Evolutionary conservation across 2,329 filamentous ascomycete genomes (phyloP), one percentile per base, ranked within the genome.

Genomic region (Fusarium brachygibbosum): DNA sequence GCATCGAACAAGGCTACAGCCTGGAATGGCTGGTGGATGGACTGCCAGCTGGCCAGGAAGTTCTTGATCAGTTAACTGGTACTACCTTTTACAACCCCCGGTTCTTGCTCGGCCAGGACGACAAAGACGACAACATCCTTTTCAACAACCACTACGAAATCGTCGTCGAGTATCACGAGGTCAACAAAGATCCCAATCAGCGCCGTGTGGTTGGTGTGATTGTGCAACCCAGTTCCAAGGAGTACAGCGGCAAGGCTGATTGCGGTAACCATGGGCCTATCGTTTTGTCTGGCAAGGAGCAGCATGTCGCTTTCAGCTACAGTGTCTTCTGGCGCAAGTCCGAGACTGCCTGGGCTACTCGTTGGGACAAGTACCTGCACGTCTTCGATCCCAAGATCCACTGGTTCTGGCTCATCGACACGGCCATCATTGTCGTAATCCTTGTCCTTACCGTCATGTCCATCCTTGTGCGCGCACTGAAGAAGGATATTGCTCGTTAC

Each of bases 351-450:
- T 99, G 97, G 91, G 96, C 96, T 29, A 99, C 96, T 14, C 89
- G 96, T 69, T 99, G 96, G 96, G 96, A 99, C 85, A 98, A 97
- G 81, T 98, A 98, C 78, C 86, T 99, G 35, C 95, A 98, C 76
- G 95, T 99, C 31, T 97, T 94, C 77, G 94, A 98, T 79, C 94
- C 96, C 53, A 97, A 96, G 84, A 98, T 99, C 74, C 96, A 99
- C 80, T 99, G 96, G 96, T 97, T 98, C 83, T 98, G 94, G 63
- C 89, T 99, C 50, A 92, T 98, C 81, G 97, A 97, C 81, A 98
- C 94, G 35, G 93, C 96, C 50, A 90, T 98, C 44, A 97, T 99
- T 66, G 94, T 99, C 51, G 87, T 97, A 49, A 96, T 98, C 80
- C 85, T 98, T 40, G 90, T 95, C 35, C 88, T 94, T 45, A 97